Percentiles rank a stretch among this genome's conserved stretches.
phyloP scores from a whole-genome alignment of 1,284 basidiomycete genomes.

The Naganishia sp. region DNA sequence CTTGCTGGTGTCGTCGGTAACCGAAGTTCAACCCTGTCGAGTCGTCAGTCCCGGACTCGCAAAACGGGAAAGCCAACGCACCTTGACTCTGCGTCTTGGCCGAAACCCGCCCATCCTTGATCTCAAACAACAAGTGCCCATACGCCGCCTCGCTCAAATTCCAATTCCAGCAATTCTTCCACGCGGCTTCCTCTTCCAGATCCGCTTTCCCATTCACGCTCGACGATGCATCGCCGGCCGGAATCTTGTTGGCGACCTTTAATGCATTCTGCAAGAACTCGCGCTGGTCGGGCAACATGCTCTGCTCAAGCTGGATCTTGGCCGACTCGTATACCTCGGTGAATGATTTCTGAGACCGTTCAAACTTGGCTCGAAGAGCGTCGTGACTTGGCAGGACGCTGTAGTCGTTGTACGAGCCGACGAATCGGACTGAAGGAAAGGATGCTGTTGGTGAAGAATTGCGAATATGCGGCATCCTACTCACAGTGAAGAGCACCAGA shows the following conservation, averaged over 20 bases:
- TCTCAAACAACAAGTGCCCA: conserved; percentile 80
- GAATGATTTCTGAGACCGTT: conserved; percentile 76
- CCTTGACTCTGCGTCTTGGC: conserved; percentile 91
- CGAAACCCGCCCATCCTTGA: conserved; percentile 87
- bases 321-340: conserved; percentile 92
- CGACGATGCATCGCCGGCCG: conserved; percentile 50
- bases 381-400: conserved; percentile 88
- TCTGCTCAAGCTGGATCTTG: conserved; percentile 77
- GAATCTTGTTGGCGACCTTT: conserved; percentile 65
- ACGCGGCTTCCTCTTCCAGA: conserved; percentile 73
- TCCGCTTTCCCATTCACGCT: conserved; percentile 4
- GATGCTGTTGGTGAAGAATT: background rate
- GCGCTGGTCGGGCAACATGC: conserved; percentile 66
- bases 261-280: conserved; percentile 87
- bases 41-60: background rate
- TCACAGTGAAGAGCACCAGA: conserved; percentile 87
- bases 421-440: conserved; percentile 72
- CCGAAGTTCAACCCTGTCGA: conserved; percentile 88
- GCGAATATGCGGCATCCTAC: conserved; percentile 13
- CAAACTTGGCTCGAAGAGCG: conserved; percentile 79
- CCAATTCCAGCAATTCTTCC: conserved; percentile 99
- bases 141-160: conserved; percentile 92
- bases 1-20: conserved; percentile 44
- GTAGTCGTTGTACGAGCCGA: conserved; percentile 95
- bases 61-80: conserved; percentile 44